Evolutionary conservation across 2,329 filamentous ascomycete genomes (phyloP).

Genomic region (Hysterium pulicare): DNA sequence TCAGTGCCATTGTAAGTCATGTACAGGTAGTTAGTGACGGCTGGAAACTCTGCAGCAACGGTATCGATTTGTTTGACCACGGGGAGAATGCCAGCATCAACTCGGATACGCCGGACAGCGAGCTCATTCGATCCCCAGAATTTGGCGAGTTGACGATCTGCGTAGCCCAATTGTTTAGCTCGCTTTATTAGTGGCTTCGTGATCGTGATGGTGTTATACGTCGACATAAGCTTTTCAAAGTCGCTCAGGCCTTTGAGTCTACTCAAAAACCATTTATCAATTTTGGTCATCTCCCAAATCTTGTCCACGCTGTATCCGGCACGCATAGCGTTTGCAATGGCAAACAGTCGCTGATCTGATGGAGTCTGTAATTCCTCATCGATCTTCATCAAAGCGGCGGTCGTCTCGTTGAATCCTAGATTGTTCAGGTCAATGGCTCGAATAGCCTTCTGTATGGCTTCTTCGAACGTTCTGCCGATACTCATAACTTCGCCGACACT

Average conservation of each 20-base stretch:
- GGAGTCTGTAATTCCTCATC: conserved; percentile 95
- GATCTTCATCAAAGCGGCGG: conserved; percentile 78
- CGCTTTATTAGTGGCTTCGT: conserved; percentile 67
- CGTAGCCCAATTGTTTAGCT: conserved; percentile 93
- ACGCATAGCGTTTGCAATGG: conserved; percentile 97
- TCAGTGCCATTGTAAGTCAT: conserved; percentile 90
- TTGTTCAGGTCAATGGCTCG: conserved; percentile 94
- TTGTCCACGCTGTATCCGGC: conserved; percentile 90
- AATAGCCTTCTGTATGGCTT: conserved; percentile 98
- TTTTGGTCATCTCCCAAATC: conserved; percentile 97
- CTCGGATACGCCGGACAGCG: conserved; percentile 75
- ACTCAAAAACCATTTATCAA: conserved; percentile 97
- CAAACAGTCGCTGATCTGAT: conserved; percentile 94
- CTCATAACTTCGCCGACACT: conserved; percentile 99
- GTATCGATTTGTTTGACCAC: conserved; percentile 99
- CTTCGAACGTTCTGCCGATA: conserved; percentile 93
- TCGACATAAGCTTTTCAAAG: conserved; percentile 76
- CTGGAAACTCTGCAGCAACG: conserved; percentile 93
- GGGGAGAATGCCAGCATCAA: conserved; percentile 82
- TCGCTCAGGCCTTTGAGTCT: conserved; percentile 88
- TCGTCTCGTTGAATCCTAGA: conserved; percentile 87
- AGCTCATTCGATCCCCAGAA: conserved; percentile 96
- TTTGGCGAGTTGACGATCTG: conserved; percentile 85
- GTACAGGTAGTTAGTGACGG: conserved; percentile 93
- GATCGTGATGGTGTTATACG: conserved; percentile 64